Base-by-base conservation (phyloP, 75 land plant species). In the Gnetum montanum region DNA sequence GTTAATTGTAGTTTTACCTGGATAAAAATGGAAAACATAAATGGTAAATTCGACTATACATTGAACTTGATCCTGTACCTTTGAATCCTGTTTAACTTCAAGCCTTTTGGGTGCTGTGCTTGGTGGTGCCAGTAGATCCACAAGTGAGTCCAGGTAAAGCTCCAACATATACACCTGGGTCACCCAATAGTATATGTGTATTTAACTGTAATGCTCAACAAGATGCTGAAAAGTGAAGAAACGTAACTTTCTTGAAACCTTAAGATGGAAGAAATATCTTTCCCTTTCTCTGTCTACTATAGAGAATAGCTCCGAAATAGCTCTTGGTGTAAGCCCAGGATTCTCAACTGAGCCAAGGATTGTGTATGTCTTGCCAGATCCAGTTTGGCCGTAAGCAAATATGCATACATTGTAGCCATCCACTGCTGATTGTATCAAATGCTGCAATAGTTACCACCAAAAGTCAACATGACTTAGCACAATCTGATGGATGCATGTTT, bases 131-230 rank as follows among this genome's bases (percentile, higher is more conserved):
- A 95, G 59, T 29, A 95, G 75, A 71, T 95, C 99, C 4, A 95
- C 79, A 3, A 95, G 71, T 19, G 83, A 74, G 62, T 95, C 99
- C 61, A 86, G 99, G 62, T 95, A 95, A 33, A 95, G 70, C 61
- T 95, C 99, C 58, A 95, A 69, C 97, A 90, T 90, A 53, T 95
- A 95, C 25, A 72, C 96, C 96, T 95, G 72, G 37, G 54, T 12
- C 51, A 49, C 23, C n/a, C n/a, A n/a, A n/a, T n/a, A n/a, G n/a
- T n/a, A n/a, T n/a, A n/a, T n/a, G n/a, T n/a, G n/a, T n/a, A n/a
- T n/a, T n/a, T n/a, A n/a, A n/a, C n/a, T n/a, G n/a, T n/a, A n/a
- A n/a, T n/a, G n/a, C n/a, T n/a, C n/a, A n/a, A n/a, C n/a, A n/a
- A n/a, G n/a, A n/a, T n/a, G n/a, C n/a, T n/a, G n/a, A n/a, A n/a